Conservation (phyloP, 768 basidiomycete species). For the Gloeostereum incarnatum region DNA sequence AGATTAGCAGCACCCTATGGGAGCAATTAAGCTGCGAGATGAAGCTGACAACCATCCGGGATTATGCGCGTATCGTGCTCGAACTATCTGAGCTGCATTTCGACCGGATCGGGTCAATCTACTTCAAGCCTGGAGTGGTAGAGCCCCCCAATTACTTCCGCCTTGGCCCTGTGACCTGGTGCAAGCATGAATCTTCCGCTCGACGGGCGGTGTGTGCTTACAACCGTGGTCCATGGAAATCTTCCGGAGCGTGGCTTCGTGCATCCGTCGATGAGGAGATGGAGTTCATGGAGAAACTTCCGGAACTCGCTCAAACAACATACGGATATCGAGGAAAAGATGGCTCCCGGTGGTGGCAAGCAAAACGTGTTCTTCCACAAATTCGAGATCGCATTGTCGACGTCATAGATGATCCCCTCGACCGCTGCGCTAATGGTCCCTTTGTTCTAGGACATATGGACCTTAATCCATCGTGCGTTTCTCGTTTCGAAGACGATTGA, state of each 20-base stretch:
- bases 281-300: constrained; percentile 11
- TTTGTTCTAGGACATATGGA: constrained; percentile 14
- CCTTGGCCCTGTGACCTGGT: constrained; percentile 13
- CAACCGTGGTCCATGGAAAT: constrained; percentile 15
- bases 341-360: constrained; percentile 8
- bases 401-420: constrained; percentile 10
- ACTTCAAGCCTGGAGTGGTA: constrained; percentile 12
- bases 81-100: constrained; percentile 14
- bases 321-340: constrained; percentile 1
- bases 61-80: constrained; percentile 12
- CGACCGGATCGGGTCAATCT: constrained; percentile 14
- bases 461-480: constrained; percentile 11
- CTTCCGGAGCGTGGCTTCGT: constrained; percentile 10
- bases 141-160: constrained; percentile 8
- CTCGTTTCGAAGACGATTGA: neutral
- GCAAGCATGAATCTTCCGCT: constrained; percentile 11
- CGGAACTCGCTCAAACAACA: constrained; percentile 10
- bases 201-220: constrained; percentile 7
- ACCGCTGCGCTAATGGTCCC: constrained; percentile 11
- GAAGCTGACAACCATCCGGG: constrained; percentile 13
- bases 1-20: constrained; percentile 13
- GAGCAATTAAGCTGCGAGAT: constrained; percentile 11
- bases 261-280: constrained; percentile 12
- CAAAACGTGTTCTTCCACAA: constrained; percentile 9
- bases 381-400: constrained; percentile 10